Conservation (phyloP, 2,329 filamentous ascomycete genomes). For the Alternaria arbusti region DNA sequence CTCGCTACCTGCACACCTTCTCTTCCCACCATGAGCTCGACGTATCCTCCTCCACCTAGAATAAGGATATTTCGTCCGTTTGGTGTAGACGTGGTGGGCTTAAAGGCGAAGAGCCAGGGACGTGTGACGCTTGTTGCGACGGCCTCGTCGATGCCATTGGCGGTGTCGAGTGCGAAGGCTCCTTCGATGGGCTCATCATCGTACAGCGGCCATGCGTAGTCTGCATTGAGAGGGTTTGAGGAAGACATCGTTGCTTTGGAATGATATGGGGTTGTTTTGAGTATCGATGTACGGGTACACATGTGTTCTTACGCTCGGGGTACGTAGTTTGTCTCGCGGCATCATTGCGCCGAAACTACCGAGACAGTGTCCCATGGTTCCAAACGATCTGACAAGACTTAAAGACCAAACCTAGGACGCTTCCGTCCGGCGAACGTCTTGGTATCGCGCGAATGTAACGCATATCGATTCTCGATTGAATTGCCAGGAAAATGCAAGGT, state of each 20-base stretch:
- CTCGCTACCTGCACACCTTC: slow-evolving; percentile 25
- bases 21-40: slow-evolving; percentile 26
- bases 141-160: slow-evolving; percentile 10
- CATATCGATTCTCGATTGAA: no score
- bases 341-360: slow-evolving; percentile 3
- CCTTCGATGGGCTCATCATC: slow-evolving; percentile 9
- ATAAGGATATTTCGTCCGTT: slow-evolving; percentile 13
- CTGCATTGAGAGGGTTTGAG: not conserved
- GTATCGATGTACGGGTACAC: not conserved
- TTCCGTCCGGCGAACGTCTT: no score
- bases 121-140: slow-evolving; percentile 21
- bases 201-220: slow-evolving; percentile 15
- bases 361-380: not conserved
- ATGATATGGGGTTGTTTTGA: not conserved
- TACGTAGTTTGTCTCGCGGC: not conserved
- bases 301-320: not conserved
- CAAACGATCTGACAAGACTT: no score
- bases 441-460: no score
- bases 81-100: not conserved
- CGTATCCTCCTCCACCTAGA: slow-evolving; percentile 26
- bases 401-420: no score
- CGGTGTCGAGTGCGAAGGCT: slow-evolving; percentile 10
- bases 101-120: slow-evolving; percentile 23
- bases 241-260: not conserved
- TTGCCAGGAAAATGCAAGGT: no score